Conservation (phyloP, 2,329 filamentous ascomycete species). For the Setomelanomma holmii region DNA sequence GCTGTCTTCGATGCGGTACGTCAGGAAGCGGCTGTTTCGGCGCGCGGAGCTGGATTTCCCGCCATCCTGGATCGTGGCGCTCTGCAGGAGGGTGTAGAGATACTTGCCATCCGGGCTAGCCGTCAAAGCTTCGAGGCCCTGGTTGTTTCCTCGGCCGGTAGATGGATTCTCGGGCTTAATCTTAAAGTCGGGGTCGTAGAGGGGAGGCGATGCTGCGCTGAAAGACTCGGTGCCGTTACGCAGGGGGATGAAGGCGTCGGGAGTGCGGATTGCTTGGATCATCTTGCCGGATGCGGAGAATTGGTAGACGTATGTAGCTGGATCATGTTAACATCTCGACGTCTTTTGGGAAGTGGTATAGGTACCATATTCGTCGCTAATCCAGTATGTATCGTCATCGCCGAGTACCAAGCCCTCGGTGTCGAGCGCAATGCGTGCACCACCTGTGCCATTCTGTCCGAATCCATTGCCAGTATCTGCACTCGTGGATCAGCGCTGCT, state of each 20-base stretch:
- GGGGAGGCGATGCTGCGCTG: constrained; percentile 68
- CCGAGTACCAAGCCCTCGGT: constrained; percentile 71
- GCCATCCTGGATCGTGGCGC: constrained; percentile 61
- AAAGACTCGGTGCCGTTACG: constrained; percentile 69
- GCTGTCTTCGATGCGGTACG: constrained; percentile 67
- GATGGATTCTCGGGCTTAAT: constrained; percentile 64
- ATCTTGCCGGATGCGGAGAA: constrained; percentile 67
- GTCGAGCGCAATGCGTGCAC: constrained; percentile 67
- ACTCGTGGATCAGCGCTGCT: constrained; percentile 3
- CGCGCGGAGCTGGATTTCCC: constrained; percentile 62
- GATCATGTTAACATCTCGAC: background rate
- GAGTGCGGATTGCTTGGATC: constrained; percentile 69
- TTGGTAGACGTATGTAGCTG: constrained; percentile 72
- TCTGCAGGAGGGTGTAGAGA: constrained; percentile 71
- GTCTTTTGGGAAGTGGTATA: background rate
- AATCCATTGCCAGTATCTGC: constrained; percentile 69
- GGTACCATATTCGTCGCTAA: constrained; percentile 60
- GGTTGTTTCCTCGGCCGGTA: constrained; percentile 73
- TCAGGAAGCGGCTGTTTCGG: constrained; percentile 66
- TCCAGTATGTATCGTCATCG: constrained; percentile 69
- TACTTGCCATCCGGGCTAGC: constrained; percentile 67
- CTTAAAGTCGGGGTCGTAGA: constrained; percentile 60
- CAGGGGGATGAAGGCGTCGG: constrained; percentile 68
- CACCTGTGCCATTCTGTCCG: constrained; percentile 66
- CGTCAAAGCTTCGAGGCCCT: constrained; percentile 76